These are phyloP conservation scores for Boletus barrowsii DNA, from an alignment of 768 basidiomycete species.

Conservation along the genomic window DNA sequence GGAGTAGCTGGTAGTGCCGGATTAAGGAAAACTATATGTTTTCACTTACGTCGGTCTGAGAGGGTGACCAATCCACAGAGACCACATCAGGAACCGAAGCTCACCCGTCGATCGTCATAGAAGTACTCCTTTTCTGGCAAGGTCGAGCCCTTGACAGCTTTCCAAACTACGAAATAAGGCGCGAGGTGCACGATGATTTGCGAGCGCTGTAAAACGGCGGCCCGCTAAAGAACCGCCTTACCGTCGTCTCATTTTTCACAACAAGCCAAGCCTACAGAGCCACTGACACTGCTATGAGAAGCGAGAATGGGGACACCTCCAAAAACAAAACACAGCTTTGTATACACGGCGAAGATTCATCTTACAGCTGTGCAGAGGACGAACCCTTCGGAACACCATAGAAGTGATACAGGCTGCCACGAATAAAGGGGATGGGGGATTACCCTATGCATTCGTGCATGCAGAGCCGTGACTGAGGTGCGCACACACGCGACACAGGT, in stretches of 20 bases:
- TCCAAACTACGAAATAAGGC: slow-evolving; percentile 12
- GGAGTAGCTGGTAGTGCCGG: neutral
- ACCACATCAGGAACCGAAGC: slow-evolving; percentile 25
- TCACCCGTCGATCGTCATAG: slow-evolving; percentile 26
- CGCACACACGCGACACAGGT: slow-evolving; percentile 14
- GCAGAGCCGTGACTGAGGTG: slow-evolving; percentile 7
- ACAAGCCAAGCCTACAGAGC: neutral
- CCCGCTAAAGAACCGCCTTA: neutral
- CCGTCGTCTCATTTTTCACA: neutral
- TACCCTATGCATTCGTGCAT: slow-evolving; percentile 10
- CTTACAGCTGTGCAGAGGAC: slow-evolving; percentile 20
- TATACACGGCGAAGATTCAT: slow-evolving; percentile 22
- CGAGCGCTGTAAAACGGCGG: neutral
- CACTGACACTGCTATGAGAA: neutral
- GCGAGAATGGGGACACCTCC: slow-evolving; percentile 2
- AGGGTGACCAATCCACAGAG: slow-evolving; percentile 8
- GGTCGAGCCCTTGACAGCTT: slow-evolving; percentile 21
- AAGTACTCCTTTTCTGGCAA: slow-evolving; percentile 19
- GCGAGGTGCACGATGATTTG: slow-evolving; percentile 2
- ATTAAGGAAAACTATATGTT: slow-evolving; percentile 4
- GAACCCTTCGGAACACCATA: slow-evolving; percentile 6
- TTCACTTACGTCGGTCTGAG: slow-evolving; percentile 14
- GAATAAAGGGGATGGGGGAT: slow-evolving; percentile 6
- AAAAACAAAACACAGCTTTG: slow-evolving; percentile 14
- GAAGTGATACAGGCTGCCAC: slow-evolving; percentile 5